Conservation (phyloP, 1,284 basidiomycete species). For the Malassezia furfur region DNA sequence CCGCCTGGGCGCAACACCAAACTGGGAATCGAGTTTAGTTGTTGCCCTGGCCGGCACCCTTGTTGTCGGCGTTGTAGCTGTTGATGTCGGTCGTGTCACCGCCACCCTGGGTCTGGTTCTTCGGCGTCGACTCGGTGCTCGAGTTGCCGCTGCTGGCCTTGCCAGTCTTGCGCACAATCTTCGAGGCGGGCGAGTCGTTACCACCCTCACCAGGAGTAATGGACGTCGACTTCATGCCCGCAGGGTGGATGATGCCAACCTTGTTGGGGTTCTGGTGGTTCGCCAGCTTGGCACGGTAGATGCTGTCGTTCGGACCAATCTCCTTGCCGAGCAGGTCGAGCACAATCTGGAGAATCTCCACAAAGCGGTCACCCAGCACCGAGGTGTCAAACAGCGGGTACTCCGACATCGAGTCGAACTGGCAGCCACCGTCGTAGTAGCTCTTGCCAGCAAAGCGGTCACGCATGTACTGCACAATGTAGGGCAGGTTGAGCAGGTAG, state of each 20-base stretch:
- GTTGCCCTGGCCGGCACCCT: conserved; percentile 1
- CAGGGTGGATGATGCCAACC: conserved; percentile 1
- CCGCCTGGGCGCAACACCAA: too few relatives aligned
- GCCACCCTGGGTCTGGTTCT: background rate
- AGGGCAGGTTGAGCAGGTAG: conserved; percentile 15
- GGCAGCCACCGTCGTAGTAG: conserved; percentile 17
- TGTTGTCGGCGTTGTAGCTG: background rate
- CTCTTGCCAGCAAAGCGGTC: conserved; percentile 15
- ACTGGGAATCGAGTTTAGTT: background rate
- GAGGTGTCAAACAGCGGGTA: conserved; percentile 4
- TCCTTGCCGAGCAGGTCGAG: conserved; percentile 20
- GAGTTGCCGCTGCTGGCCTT: background rate
- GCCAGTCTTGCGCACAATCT: conserved; percentile 6
- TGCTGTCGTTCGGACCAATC: conserved; percentile 16
- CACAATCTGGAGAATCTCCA: background rate
- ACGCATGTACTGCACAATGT: conserved; percentile 17
- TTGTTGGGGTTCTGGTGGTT: conserved; percentile 19
- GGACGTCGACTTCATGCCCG: background rate
- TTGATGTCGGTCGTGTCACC: background rate
- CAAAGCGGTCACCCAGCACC: conserved; percentile 12
- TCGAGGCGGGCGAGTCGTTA: conserved; percentile 5
- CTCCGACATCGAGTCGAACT: conserved; percentile 10
- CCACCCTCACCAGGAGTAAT: conserved; percentile 15
- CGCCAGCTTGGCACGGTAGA: conserved; percentile 1
- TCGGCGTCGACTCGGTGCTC: background rate